Evolutionary conservation across 371 early-diverging fungal genomes (phyloP), one percentile per base, ranked within the genome.

Genomic region (Mucor circinelloides): DNA sequence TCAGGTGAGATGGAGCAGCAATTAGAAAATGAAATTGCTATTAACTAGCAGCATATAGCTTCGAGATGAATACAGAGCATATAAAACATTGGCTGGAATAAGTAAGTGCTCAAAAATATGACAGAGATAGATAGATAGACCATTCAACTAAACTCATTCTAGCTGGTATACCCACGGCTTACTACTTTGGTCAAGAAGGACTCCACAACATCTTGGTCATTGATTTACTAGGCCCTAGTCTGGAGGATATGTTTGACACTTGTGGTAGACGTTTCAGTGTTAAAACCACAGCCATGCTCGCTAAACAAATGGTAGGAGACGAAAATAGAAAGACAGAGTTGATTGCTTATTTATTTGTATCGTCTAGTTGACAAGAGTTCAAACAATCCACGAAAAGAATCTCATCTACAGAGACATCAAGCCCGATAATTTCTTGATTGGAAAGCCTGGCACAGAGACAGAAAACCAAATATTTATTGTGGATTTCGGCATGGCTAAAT

Each of bases 351-450:
- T 36, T 7, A n/a, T 48, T 36, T 17, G 17, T 58, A 27, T 21
- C 48, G 10, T 58, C 23, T 71, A 93, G 93, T 81, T 99, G 36
- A 86, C 86, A 25, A 87, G 94, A 60, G 89, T 99, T 19, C 97
- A 98, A 85, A 84, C 89, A 5, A 88, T 99, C 50, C 99, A 99
- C 75, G 95, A 96, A 67, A 90, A 91, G 74, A 93, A 95, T 75
- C 83, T 96, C 55, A 93, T 99, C 54, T 99, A 99, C 79, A 89
- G 99, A 67, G 99, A 99, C 77, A 97, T 99, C 69, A 99, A 99
- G 77, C 99, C 99, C 27, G 99, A 99, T 78, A 99, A 99, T 85
- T 99, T 99, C 77, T 83, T 98, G 57, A 89, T 97, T 67, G 97
- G 97, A 30, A 82, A 91, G 17, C 90, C 93, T 5, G 78, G 85